phyloP scores from a whole-genome alignment of 257 asterid genomes.

The Oldenlandia corymbosa region DNA sequence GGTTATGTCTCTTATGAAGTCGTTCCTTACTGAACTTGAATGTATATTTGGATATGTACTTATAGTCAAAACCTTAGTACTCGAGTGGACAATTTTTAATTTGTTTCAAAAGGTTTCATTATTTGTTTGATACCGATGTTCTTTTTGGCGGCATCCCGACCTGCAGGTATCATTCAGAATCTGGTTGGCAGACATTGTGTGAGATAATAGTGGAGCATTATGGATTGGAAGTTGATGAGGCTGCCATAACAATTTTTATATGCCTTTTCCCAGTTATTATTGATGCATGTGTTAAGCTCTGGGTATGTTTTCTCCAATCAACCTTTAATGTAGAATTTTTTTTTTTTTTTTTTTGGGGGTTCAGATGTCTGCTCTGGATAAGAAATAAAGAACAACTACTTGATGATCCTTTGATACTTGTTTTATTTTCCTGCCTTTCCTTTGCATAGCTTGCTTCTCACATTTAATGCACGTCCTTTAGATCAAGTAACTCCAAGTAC shows the following conservation, averaged over 20 bases:
- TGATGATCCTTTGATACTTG: not conserved
- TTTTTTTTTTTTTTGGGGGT: too few relatives aligned
- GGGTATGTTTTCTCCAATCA: constrained; percentile 57
- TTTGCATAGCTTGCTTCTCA: not conserved
- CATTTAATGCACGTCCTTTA: not conserved
- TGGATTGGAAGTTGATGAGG: constrained; percentile 71
- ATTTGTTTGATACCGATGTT: not conserved
- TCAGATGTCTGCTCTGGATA: not conserved
- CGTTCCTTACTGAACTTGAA: not conserved
- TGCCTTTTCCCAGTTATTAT: constrained; percentile 69
- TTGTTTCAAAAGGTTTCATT: not conserved
- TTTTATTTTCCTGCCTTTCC: not conserved
- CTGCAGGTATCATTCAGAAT: constrained; percentile 91
- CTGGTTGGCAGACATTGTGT: constrained; percentile 84
- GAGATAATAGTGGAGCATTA: constrained; percentile 78
- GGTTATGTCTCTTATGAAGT: not conserved
- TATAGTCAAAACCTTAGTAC: not conserved
- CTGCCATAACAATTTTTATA: constrained; percentile 62
- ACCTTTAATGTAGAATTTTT: not conserved
- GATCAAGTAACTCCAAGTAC: too few relatives aligned
- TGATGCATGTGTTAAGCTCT: constrained; percentile 88
- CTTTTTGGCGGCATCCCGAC: not conserved
- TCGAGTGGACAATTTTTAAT: not conserved
- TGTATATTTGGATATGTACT: not conserved
- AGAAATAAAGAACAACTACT: not conserved